Percentiles rank a stretch among this genome's conserved stretches.
Conservation (phyloP, 2,329 filamentous ascomycete species). For the Phyllosticta ampelicida region DNA sequence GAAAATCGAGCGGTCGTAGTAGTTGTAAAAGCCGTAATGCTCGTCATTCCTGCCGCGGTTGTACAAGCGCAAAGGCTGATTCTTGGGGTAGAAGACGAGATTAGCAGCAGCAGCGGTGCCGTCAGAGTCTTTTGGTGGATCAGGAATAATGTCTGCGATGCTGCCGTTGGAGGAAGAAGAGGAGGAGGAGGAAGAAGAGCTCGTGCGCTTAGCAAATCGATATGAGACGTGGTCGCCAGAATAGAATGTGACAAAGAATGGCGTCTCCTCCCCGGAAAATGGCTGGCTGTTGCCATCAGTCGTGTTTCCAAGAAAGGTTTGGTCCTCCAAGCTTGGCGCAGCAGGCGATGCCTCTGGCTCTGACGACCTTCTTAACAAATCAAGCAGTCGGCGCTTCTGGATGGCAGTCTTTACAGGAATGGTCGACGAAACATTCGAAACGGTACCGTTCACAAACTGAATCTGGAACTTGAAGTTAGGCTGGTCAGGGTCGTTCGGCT, state of each 20-base stretch:
- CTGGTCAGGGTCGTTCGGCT: constrained; percentile 54
- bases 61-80: constrained; percentile 73
- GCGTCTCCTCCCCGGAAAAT: constrained; percentile 77
- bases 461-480: constrained; percentile 77
- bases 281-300: constrained; percentile 61
- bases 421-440: constrained; percentile 16
- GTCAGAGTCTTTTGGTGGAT: constrained; percentile 52
- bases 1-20: constrained; percentile 82
- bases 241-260: constrained; percentile 75
- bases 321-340: constrained; percentile 56
- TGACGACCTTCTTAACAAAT: constrained; percentile 20
- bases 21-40: constrained; percentile 89
- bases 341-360: constrained; percentile 39
- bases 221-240: constrained; percentile 20
- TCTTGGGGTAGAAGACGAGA: constrained; percentile 56
- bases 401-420: constrained; percentile 20
- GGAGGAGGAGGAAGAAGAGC: constrained; percentile 3
- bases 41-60: constrained; percentile 71
- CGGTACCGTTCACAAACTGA: constrained; percentile 43
- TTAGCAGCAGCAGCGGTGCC: constrained; percentile 62
- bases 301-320: constrained; percentile 72
- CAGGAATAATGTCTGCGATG: constrained; percentile 48
- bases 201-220: constrained; percentile 26
- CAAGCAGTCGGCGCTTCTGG: constrained; percentile 22
- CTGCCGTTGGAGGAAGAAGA: constrained; percentile 21